Evolutionary conservation across 306 rosid species (phyloP).

Genomic region (Vicia faba): DNA sequence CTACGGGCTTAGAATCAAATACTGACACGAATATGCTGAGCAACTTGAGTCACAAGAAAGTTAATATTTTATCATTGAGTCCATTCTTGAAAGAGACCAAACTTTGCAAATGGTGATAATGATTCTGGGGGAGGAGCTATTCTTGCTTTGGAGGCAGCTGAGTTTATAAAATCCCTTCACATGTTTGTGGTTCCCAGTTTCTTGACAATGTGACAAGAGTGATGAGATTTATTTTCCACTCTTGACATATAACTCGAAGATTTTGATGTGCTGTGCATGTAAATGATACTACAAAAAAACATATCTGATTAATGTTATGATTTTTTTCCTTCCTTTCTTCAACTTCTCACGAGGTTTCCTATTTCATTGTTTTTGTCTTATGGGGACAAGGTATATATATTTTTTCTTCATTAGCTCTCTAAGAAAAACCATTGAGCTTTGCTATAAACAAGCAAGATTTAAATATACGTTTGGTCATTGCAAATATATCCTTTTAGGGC

Average conservation of each 20-base stretch:
- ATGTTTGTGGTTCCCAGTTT: slow-evolving; percentile 31
- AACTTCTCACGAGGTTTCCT: slow-evolving; percentile 13
- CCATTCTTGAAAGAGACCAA: slow-evolving; percentile 25
- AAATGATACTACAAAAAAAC: slow-evolving; percentile 14
- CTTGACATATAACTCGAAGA: slow-evolving; percentile 14
- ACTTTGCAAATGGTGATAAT: slow-evolving; percentile 10
- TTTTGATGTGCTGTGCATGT: slow-evolving; percentile 23
- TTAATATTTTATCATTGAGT: slow-evolving; percentile 8
- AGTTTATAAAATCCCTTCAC: slow-evolving; percentile 6
- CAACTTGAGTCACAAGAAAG: slow-evolving; percentile 11
- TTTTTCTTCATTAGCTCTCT: no score
- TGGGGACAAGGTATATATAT: not conserved
- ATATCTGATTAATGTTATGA: slow-evolving; percentile 11
- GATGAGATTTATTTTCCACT: slow-evolving; percentile 17
- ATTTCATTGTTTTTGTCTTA: slow-evolving; percentile 2
- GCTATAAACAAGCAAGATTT: no score
- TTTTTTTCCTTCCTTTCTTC: slow-evolving; percentile 5
- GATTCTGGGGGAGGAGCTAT: slow-evolving; percentile 29
- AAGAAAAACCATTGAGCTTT: no score
- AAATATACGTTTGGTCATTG: no score
- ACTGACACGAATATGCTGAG: slow-evolving; percentile 27
- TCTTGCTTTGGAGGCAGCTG: slow-evolving; percentile 6
- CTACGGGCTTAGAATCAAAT: slow-evolving; percentile 16
- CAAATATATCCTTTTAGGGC: no score
- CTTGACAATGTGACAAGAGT: not conserved